A percentile compares a stretch with the other conserved stretches of the same genome.
These are phyloP conservation scores for Candida andamanensis DNA, from an alignment of 805 yeast genomes.

Conservation along the genomic window DNA sequence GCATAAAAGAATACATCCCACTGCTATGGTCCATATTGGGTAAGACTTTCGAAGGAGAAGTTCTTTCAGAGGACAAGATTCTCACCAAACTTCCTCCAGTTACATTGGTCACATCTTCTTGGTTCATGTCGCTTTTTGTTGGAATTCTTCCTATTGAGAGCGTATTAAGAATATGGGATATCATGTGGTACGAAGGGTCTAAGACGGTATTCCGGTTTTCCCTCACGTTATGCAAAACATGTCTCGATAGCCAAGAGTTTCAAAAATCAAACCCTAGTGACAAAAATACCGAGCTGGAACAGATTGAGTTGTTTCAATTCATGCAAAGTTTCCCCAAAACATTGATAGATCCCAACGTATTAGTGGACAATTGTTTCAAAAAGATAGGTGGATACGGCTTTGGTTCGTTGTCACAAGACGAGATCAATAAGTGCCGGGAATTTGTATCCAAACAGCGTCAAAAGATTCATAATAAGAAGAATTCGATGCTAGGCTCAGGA, in stretches of 20 bases:
- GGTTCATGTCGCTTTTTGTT: constrained; percentile 98
- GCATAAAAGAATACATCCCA: constrained; percentile 80
- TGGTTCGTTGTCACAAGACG: constrained; percentile 76
- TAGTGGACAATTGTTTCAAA: constrained; percentile 73
- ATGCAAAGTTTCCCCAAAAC: constrained; percentile 79
- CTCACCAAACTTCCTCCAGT: constrained; percentile 81
- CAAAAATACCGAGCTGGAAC: constrained; percentile 31
- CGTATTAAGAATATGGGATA: constrained; percentile 89
- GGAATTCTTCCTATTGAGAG: constrained; percentile 88
- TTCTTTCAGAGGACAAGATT: constrained; percentile 44
- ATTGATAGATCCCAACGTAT: constrained; percentile 59
- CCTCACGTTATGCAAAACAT: constrained; percentile 68
- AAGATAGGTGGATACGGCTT: constrained; percentile 59
- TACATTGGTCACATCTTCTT: constrained; percentile 88
- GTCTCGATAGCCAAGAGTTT: constrained; percentile 60
- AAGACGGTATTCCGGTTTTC: constrained; percentile 80
- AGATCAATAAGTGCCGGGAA: constrained; percentile 69
- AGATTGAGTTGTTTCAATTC: constrained; percentile 64
- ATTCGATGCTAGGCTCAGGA: constrained; percentile 24
- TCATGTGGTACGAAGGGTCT: constrained; percentile 87
- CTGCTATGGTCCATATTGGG: constrained; percentile 61
- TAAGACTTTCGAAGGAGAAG: constrained; percentile 33
- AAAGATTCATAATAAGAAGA: constrained; percentile 25
- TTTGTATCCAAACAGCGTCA: constrained; percentile 66
- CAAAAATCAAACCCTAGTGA: constrained; percentile 13